Conservation (phyloP, 306 rosid genomes). For the Chamaecrista fasciculata region DNA sequence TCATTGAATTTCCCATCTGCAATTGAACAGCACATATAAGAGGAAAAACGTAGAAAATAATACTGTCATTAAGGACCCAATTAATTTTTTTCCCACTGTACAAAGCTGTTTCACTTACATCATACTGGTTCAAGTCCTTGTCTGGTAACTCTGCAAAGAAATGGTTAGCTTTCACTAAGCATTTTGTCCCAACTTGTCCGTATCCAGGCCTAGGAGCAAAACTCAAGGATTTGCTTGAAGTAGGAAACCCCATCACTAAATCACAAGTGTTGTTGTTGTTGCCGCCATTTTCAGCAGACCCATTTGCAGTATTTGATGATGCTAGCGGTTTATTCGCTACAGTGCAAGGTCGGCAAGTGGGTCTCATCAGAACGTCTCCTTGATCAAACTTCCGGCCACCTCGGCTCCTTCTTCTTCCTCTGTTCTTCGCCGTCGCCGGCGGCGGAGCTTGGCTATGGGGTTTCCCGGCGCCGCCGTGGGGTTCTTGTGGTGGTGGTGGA, state of each 20-base stretch:
- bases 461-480: constrained; percentile 37
- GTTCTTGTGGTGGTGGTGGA: constrained; percentile 64
- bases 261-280: constrained; percentile 38
- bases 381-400: constrained; percentile 86
- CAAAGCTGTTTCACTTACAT: constrained; percentile 79
- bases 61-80: constrained; percentile 47
- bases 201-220: constrained; percentile 89
- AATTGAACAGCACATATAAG: constrained; percentile 23
- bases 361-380: constrained; percentile 76
- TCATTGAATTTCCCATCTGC: constrained; percentile 25
- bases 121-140: constrained; percentile 96
- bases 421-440: constrained; percentile 55
- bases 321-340: constrained; percentile 40
- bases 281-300: constrained; percentile 45
- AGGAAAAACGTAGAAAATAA: constrained; percentile 45
- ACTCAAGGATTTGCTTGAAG: constrained; percentile 76
- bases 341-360: constrained; percentile 74
- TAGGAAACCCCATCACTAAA: constrained; percentile 65
- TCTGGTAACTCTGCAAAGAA: constrained; percentile 96
- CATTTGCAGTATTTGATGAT: constrained; percentile 36
- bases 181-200: constrained; percentile 91
- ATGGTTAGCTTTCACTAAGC: constrained; percentile 95
- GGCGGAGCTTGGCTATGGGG: constrained; percentile 58
- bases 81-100: constrained; percentile 14
- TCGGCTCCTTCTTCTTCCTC: constrained; percentile 81